Base-by-base conservation (phyloP, 1,139 yeast genomes). In the Nakaseomyces kungkrabaensis region DNA sequence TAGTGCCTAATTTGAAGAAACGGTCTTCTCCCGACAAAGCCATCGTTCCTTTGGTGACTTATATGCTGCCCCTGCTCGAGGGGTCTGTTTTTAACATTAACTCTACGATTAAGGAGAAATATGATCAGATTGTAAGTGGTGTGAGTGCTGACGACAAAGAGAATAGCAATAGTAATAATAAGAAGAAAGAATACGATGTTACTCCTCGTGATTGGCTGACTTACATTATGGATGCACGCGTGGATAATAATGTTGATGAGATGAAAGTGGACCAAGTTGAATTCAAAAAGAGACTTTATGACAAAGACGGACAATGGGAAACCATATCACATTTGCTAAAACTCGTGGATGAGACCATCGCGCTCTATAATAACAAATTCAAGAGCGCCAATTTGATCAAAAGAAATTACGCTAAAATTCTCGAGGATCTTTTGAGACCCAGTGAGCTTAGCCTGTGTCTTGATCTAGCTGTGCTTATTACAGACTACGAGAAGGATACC, bases 321-420 rank as follows among this genome's bases (percentile, higher is more conserved):
- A 38, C 61, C 6, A 45, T 66, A 24, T 49, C 51, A 10, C 55
- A 57, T 4, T 48, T 63, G 26, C 53, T 55, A 24, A 46, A 45
- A 7, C 49, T 65, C 1, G 45, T 59, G 1, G 47, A 60, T 8
- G 73, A 70, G 49, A 73, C 82, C 11, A 61, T 72, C 10, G 69
- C 69, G 24, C 77, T 81, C 0, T 79, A 79, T 57, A 71, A 73
- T 49, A 75, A 72, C 52, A 71, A 74, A 49, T 59, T 78, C 48
- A 71, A 66, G 24, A 59, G 57, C 25, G 62, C 66, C 0, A 54
- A 54, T 25, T 59, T 63, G 0, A 66, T 62, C 32, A 0, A 51
- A 53, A 5, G 54, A 63, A 2, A 53, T 70, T 41, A 41, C n/a
- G 51, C 62, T 29, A 50, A 51, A 1, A 50, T 60, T 1, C 54